phyloP scores from a whole-genome alignment of 106 monocot genomes.

The Dendrobium chrysotoxum region DNA sequence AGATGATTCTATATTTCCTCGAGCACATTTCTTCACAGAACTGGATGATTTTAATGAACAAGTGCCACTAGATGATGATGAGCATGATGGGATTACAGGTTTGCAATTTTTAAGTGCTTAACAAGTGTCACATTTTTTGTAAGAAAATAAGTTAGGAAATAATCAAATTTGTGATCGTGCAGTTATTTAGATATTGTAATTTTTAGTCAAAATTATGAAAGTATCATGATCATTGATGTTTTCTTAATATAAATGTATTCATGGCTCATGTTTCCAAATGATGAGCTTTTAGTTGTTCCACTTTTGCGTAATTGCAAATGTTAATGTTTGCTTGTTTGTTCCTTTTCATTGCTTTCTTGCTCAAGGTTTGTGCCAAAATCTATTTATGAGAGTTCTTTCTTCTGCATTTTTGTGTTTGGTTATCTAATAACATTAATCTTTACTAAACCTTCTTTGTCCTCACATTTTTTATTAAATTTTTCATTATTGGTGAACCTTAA shows the following conservation, averaged over 20 bases:
- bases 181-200: background rate
- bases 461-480: background rate
- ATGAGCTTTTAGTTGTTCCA: background rate
- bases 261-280: background rate
- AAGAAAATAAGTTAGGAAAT: background rate
- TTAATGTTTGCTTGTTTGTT: background rate
- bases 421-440: background rate
- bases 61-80: slow-evolving; percentile 58
- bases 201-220: background rate
- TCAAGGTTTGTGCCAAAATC: background rate
- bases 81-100: slow-evolving; percentile 14
- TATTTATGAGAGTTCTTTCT: background rate
- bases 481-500: background rate
- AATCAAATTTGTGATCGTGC: background rate
- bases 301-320: background rate
- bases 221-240: background rate
- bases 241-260: background rate
- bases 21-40: slow-evolving; percentile 16
- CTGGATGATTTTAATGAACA: slow-evolving; percentile 90
- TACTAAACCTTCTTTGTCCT: background rate
- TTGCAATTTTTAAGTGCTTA: slow-evolving; percentile 3
- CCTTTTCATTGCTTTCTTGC: background rate
- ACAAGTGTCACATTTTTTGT: background rate
- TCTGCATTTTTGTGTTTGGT: background rate
- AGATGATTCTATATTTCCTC: slow-evolving; percentile 18